Evolutionary conservation across 2,329 filamentous ascomycete species (phyloP).

Genomic region (Sporothrix globosa): DNA sequence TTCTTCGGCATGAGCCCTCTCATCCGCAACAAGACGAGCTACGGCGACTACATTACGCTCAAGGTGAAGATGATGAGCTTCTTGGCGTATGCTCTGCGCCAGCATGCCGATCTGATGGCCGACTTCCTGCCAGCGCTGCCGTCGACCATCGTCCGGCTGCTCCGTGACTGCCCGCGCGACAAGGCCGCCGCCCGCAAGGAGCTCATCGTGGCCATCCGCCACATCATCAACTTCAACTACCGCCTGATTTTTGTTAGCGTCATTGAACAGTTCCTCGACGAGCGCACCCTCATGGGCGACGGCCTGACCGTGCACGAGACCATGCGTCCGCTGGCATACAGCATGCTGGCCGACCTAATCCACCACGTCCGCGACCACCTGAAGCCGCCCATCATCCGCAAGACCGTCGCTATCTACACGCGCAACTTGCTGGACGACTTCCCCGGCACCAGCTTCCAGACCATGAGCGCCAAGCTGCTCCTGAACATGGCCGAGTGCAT

Average conservation of each 20-base stretch:
- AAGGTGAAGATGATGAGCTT: conserved; percentile 99
- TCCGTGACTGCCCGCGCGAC: conserved; percentile 93
- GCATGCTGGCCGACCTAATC: conserved; percentile 97
- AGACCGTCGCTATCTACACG: conserved; percentile 96
- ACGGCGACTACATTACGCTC: conserved; percentile 95
- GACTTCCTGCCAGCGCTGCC: conserved; percentile 88
- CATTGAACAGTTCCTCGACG: conserved; percentile 93
- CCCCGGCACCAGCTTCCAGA: conserved; percentile 97
- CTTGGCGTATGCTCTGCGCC: conserved; percentile 84
- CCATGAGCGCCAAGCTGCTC: conserved; percentile 96
- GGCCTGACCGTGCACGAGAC: conserved; percentile 96
- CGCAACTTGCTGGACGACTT: conserved; percentile 94
- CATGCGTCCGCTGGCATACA: conserved; percentile 92
- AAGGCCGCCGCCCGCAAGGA: conserved; percentile 94
- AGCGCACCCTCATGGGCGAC: conserved; percentile 91
- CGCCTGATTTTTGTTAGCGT: conserved; percentile 91
- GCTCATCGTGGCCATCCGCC: conserved; percentile 89
- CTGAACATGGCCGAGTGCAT: conserved; percentile 99
- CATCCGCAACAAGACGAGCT: conserved; percentile 90
- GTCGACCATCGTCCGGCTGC: conserved; percentile 82
- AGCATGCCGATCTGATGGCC: conserved; percentile 81
- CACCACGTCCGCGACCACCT: conserved; percentile 94
- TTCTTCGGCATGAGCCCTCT: conserved; percentile 92
- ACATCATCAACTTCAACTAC: conserved; percentile 99
- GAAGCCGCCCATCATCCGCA: conserved; percentile 85